phyloP scores from a whole-genome alignment of 2,329 filamentous ascomycete species.

The Aureobasidium sp. region DNA sequence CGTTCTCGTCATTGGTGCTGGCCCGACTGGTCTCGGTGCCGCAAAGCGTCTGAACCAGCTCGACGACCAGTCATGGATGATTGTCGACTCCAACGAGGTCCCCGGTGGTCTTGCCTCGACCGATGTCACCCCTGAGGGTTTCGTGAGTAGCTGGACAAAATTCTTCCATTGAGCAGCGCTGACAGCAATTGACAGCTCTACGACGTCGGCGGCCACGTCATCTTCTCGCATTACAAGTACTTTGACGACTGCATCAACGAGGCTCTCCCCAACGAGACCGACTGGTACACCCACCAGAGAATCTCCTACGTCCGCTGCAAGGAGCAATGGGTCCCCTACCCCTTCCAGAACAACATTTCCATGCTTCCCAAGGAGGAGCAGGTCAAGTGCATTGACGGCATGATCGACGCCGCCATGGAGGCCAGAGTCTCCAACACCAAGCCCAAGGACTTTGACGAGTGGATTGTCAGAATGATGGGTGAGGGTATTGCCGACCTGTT shows the following conservation, averaged over 20 bases:
- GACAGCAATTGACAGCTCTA: constrained; percentile 60
- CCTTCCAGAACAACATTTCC: constrained; percentile 99
- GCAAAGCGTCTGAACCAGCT: constrained; percentile 97
- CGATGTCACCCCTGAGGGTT: constrained; percentile 90
- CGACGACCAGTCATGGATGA: constrained; percentile 88
- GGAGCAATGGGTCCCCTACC: constrained; percentile 93
- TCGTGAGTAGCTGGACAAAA: constrained; percentile 59
- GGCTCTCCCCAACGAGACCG: constrained; percentile 83
- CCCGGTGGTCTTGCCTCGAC: constrained; percentile 95
- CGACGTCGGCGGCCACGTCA: constrained; percentile 96
- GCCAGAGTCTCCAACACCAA: constrained; percentile 81
- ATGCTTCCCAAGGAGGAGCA: constrained; percentile 97
- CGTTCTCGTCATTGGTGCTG: constrained; percentile 95
- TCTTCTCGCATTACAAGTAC: constrained; percentile 99
- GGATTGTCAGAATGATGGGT: constrained; percentile 91
- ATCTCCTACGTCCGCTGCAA: constrained; percentile 99
- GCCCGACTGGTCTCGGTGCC: constrained; percentile 93
- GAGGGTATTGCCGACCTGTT: constrained; percentile 86
- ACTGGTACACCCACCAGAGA: constrained; percentile 97
- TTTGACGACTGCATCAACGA: constrained; percentile 99
- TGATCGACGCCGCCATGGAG: constrained; percentile 91
- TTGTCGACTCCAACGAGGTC: constrained; percentile 84
- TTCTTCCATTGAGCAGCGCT: neutral
- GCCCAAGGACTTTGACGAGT: constrained; percentile 96
- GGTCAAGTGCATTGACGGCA: constrained; percentile 84